These are phyloP conservation scores for Ascochyta koolunga DNA, from an alignment of 2,329 filamentous ascomycete species.

Conservation along the genomic window DNA sequence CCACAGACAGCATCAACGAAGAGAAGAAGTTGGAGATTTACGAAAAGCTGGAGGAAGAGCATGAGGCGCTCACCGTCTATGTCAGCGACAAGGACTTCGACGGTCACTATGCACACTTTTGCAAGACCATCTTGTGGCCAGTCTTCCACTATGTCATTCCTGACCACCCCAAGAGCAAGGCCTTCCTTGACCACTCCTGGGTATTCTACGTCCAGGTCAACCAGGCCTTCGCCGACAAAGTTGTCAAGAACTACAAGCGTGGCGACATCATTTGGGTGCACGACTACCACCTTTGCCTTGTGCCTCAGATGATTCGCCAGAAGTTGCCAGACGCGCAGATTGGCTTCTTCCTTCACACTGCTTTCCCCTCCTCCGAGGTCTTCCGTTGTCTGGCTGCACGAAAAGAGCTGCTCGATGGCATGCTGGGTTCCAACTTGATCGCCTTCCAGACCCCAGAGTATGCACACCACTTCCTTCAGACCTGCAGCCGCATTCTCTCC, in stretches of 20 bases:
- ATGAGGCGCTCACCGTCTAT: constrained; percentile 82
- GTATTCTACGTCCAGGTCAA: constrained; percentile 92
- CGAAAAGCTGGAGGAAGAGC: constrained; percentile 78
- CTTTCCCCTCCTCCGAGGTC: constrained; percentile 94
- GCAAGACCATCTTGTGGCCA: constrained; percentile 97
- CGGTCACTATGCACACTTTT: constrained; percentile 93
- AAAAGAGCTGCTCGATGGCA: constrained; percentile 85
- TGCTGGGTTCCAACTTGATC: constrained; percentile 89
- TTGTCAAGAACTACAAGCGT: constrained; percentile 89
- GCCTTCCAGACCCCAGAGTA: constrained; percentile 96
- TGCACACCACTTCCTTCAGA: constrained; percentile 91
- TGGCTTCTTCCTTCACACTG: constrained; percentile 93
- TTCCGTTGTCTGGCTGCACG: constrained; percentile 90
- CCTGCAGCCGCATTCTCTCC: constrained; percentile 87
- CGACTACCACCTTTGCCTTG: constrained; percentile 90
- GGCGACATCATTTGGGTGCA: constrained; percentile 95
- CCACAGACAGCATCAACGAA: constrained; percentile 81
- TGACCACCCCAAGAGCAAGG: constrained; percentile 97
- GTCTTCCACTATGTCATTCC: constrained; percentile 98
- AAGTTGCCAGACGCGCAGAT: constrained; percentile 93
- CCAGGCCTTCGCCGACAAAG: constrained; percentile 88
- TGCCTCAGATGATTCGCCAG: constrained; percentile 87
- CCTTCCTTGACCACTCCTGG: constrained; percentile 97
- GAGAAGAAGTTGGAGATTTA: constrained; percentile 83
- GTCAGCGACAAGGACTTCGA: constrained; percentile 91